Base-by-base conservation (phyloP, 2,329 filamentous ascomycete species). In the Leptographium procerum region DNA sequence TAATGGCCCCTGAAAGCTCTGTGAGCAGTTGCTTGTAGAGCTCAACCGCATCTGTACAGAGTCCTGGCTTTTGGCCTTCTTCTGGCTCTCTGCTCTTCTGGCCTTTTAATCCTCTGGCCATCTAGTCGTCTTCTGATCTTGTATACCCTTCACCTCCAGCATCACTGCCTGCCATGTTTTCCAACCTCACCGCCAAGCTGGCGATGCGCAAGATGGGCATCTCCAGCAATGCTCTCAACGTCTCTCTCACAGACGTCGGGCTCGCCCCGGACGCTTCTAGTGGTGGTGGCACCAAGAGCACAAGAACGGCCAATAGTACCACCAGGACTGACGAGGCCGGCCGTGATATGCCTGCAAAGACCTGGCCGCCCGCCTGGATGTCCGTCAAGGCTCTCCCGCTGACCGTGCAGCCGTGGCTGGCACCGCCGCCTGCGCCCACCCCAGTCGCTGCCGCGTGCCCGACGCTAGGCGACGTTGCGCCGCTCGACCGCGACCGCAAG, bases 121-220 rank as follows among this genome's bases (percentile, higher is more conserved):
- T 36, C 33, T 8, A 29, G 24, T 31, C 28, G 4, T 33, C 28
- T n/a, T 52, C 19, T 14, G 4, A 19, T 52, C 19, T 1, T 28
- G 19, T n/a, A 28, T 7, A 6, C 19, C 29, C 7, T 33, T 56
- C 24, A 29, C n/a, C 11, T 51, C 55, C 22, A 34, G 22, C n/a
- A 22, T 60, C 45, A 19, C 11, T 36, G 8, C 14, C 57, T 66
- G 70, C 65, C 57, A 84, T 83, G 81, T 75, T 84, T 66, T 76
- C 77, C 64, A 77, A 72, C 62, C 69, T 84, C 59, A 75, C 77
- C 19, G 80, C 80, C 52, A 84, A 84, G 69, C 70, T 83, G 62
- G 81, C 80, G 61, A 72, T 84, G 64, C 80, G 75, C 63, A 82
- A 81, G 66, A 75, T 75, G 55, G 81, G 81, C 66, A 68, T 84